These are phyloP conservation scores for Pichia heedii DNA, from an alignment of 805 yeast genomes.

Conservation along the genomic window DNA sequence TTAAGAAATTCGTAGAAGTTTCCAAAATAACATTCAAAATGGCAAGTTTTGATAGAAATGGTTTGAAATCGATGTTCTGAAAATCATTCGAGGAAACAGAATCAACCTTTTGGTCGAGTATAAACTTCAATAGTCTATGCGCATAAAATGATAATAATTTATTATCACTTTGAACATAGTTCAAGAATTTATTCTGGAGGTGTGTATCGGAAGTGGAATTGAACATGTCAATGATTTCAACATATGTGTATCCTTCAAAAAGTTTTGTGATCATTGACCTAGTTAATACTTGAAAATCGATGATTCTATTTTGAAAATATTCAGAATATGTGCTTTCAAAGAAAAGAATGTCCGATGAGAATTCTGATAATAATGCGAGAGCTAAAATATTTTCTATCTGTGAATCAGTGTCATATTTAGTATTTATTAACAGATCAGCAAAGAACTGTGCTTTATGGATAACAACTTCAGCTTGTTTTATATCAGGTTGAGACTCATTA, in stretches of 20 bases:
- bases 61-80: slow-evolving; percentile 24
- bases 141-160: slow-evolving; percentile 23
- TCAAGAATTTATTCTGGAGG: neutral
- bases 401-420: slow-evolving; percentile 3
- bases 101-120: slow-evolving; percentile 27
- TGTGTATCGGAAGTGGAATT: neutral
- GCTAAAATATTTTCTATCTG: slow-evolving; percentile 23
- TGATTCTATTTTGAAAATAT: slow-evolving; percentile 4
- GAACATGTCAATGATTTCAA: neutral
- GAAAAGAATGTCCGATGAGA: slow-evolving; percentile 13
- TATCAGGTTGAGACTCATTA: neutral
- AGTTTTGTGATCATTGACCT: neutral
- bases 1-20: slow-evolving; percentile 28
- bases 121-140: slow-evolving; percentile 26
- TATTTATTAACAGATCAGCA: neutral
- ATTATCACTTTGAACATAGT: neutral
- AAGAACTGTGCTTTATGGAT: slow-evolving; percentile 7
- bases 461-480: neutral
- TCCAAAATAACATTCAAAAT: slow-evolving; percentile 30
- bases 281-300: slow-evolving; percentile 8
- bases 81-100: slow-evolving; percentile 11
- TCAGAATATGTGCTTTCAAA: neutral
- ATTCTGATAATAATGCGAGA: slow-evolving; percentile 32
- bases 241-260: neutral
- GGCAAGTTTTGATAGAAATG: slow-evolving; percentile 25